Conservation (phyloP, 495 filamentous ascomycete genomes). For the Hyaloscypha bicolor region DNA sequence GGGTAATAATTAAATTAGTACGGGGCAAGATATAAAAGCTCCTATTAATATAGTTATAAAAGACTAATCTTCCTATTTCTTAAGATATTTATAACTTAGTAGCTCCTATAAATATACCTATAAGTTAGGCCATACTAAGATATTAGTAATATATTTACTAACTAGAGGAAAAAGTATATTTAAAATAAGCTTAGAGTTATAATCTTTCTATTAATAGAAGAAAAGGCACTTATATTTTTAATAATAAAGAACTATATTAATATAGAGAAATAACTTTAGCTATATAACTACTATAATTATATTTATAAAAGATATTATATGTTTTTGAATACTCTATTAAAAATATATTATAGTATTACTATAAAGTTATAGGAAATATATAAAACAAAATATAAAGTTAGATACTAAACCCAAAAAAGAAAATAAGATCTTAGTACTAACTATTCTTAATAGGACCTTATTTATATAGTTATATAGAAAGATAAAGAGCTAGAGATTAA, state of each 20-base stretch:
- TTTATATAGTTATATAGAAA: too few species aligned
- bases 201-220: constrained; percentile 21
- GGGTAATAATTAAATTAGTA: constrained; percentile 18
- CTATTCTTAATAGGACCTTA: constrained; percentile 15
- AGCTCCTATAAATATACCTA: constrained; percentile 16
- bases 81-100: constrained; percentile 15
- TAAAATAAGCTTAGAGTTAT: constrained; percentile 14
- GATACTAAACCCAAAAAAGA: constrained; percentile 8
- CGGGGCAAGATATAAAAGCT: constrained; percentile 20
- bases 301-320: not conserved
- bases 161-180: constrained; percentile 21
- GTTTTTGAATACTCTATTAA: too few species aligned
- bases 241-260: constrained; percentile 24
- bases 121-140: constrained; percentile 5
- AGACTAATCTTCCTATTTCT: constrained; percentile 13
- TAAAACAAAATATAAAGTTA: constrained; percentile 16
- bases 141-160: constrained; percentile 23
- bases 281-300: constrained; percentile 23
- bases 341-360: too few species aligned
- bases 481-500: constrained; percentile 14
- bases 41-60: constrained; percentile 3
- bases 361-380: too few species aligned
- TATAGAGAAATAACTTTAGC: constrained; percentile 18
- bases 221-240: constrained; percentile 23
- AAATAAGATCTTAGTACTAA: constrained; percentile 12